phyloP scores from a whole-genome alignment of 2,329 filamentous ascomycete species.

The Beauveria sp. region DNA sequence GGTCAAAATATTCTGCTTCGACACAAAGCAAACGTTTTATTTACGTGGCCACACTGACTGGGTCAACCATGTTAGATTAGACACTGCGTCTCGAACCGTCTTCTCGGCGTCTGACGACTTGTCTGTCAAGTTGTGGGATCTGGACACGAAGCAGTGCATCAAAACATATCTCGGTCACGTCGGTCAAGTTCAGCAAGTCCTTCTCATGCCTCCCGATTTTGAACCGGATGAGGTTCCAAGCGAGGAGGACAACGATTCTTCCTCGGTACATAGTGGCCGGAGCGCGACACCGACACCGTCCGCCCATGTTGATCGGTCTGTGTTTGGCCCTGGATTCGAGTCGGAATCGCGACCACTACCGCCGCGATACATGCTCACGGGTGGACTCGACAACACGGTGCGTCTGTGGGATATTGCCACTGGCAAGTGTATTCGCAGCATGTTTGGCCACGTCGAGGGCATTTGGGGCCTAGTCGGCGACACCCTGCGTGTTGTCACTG shows the following conservation, averaged over 20 bases:
- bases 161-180: constrained; percentile 79
- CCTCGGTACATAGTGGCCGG: constrained; percentile 41
- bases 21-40: constrained; percentile 70
- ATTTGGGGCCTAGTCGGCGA: constrained; percentile 91
- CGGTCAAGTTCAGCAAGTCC: constrained; percentile 87
- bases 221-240: constrained; percentile 65
- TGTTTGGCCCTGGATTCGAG: constrained; percentile 57
- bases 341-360: constrained; percentile 61
- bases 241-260: constrained; percentile 45
- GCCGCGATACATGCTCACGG: constrained; percentile 86
- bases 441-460: constrained; percentile 94
- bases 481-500: constrained; percentile 78
- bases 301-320: constrained; percentile 38
- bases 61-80: constrained; percentile 93
- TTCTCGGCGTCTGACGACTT: constrained; percentile 93
- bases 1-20: constrained; percentile 88
- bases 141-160: constrained; percentile 76
- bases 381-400: constrained; percentile 83
- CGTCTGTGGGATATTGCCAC: constrained; percentile 85
- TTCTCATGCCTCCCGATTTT: constrained; percentile 78
- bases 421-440: constrained; percentile 77
- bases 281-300: constrained; percentile 32
- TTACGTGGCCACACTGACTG: constrained; percentile 84
- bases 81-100: constrained; percentile 72
- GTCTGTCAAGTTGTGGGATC: constrained; percentile 85